phyloP scores from a whole-genome alignment of 805 yeast species.

The Suhomyces faveliae region DNA sequence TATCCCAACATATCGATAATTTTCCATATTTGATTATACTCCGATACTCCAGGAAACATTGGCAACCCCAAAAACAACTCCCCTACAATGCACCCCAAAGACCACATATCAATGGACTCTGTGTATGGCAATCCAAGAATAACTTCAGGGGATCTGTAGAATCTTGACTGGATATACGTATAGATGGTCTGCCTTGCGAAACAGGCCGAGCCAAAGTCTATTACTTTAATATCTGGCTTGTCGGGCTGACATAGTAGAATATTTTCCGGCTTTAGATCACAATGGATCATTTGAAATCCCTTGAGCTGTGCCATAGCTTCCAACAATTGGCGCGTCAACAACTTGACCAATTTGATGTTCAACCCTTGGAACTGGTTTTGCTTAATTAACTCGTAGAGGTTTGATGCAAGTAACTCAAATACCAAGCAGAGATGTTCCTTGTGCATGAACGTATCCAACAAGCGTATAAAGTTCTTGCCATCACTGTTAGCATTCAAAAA shows the following conservation, averaged over 20 bases:
- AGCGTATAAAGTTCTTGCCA: constrained; percentile 69
- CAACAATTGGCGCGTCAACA: constrained; percentile 75
- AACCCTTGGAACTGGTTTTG: constrained; percentile 94
- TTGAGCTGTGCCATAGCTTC: constrained; percentile 81
- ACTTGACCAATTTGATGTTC: constrained; percentile 72
- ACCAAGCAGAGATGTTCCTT: constrained; percentile 91
- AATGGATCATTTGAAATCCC: constrained; percentile 82
- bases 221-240: constrained; percentile 82
- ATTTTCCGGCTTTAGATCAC: constrained; percentile 97
- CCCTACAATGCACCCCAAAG: constrained; percentile 88
- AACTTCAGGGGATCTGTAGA: constrained; percentile 94
- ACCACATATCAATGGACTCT: constrained; percentile 96
- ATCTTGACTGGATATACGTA: constrained; percentile 89
- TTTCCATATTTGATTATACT: constrained; percentile 83
- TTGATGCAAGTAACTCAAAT: constrained; percentile 84
- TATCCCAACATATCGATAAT: constrained; percentile 77
- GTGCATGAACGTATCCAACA: constrained; percentile 88
- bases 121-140: constrained; percentile 89
- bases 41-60: constrained; percentile 91
- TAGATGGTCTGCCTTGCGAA: constrained; percentile 86
- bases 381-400: constrained; percentile 83
- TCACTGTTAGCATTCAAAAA: constrained; percentile 65
- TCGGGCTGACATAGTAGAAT: constrained; percentile 77
- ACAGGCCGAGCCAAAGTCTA: constrained; percentile 96
- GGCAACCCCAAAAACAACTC: constrained; percentile 92